Base-by-base conservation (phyloP, 1,284 basidiomycete species). In the Cryptococcus depauperatus region DNA sequence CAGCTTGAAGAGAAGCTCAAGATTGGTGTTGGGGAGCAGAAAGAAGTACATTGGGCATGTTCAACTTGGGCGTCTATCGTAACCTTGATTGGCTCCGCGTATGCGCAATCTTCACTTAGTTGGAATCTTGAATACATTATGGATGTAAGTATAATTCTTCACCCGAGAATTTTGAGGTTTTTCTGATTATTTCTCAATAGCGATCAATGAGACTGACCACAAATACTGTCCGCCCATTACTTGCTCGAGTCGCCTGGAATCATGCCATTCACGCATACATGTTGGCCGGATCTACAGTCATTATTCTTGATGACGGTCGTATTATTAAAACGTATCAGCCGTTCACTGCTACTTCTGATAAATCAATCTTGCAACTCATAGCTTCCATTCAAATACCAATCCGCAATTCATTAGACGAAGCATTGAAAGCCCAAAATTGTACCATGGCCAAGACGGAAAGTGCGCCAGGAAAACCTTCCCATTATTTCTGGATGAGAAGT, bases 251-350 rank as follows among this genome's bases (percentile, higher is more conserved):
- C 0, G 69, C 68, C 0, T 73, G 69, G 68, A 58, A 62, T 38
- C 70, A 71, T 39, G 65, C 65, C 26, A 59, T 71, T 14, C 56
- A 71, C 50, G 59, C 67, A 4, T 68, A 69, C 44, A 51, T 71
- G 8, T 55, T 58, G 14, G 47, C 59, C 10, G 58, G 46, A 3
- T 56, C 47, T 10, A 46, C 49, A 3, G 30, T 47, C 1, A 57
- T 61, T 3, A 22, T 62, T 16, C 39, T 46, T 18, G 49, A 56
- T 10, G 47, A 56, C 13, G 54, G 54, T 4, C 43, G 38, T 5
- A 28, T 64, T 9, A 41, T 64, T 35, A 52, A 51, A 5, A 59
- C 64, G 0, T 65, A 55, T 52, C 54, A 52, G 34, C 55, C 65
- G 2, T 61, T 66, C 44, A 47, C 40, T 10, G 48, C 57, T 1